Conservation (phyloP, 768 basidiomycete species). For the Hericium alpestre region DNA sequence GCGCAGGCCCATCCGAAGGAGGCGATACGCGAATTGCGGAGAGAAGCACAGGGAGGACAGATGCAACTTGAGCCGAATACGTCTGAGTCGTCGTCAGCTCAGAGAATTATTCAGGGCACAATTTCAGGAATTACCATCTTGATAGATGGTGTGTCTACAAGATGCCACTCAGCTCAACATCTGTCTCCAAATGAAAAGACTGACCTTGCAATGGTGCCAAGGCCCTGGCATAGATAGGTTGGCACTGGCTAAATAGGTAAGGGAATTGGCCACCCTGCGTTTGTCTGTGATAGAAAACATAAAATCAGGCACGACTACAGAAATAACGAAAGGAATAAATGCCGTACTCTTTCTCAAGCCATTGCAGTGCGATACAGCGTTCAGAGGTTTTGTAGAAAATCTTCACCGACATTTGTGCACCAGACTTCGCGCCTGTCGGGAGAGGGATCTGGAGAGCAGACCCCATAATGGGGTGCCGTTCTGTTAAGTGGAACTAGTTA, state of each 20-base stretch:
- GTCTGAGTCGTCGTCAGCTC: conserved; percentile 32
- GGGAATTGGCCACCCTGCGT: conserved; percentile 80
- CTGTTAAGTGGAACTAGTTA: conserved; percentile 19
- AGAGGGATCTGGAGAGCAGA: conserved; percentile 29
- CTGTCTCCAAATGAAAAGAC: background rate
- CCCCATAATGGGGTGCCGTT: conserved; percentile 29
- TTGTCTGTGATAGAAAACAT: conserved; percentile 34
- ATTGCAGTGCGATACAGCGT: conserved; percentile 39
- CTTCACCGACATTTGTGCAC: conserved; percentile 25
- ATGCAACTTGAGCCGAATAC: conserved; percentile 72
- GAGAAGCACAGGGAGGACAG: conserved; percentile 76
- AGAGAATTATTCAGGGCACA: background rate
- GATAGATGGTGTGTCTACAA: conserved; percentile 73
- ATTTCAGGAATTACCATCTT: conserved; percentile 49
- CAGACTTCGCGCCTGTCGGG: conserved; percentile 11
- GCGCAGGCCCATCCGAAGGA: conserved; percentile 53
- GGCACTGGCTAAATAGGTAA: conserved; percentile 87
- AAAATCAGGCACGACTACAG: background rate
- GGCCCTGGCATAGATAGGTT: conserved; percentile 81
- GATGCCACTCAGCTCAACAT: background rate
- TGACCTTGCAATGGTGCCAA: conserved; percentile 72
- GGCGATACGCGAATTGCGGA: conserved; percentile 78
- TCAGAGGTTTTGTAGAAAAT: conserved; percentile 36
- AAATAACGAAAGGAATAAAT: background rate
- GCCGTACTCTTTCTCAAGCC: conserved; percentile 36